Evolutionary conservation across 1,284 basidiomycete species (phyloP), one percentile per base, ranked within the genome.

Genomic region (Phlebopus sp.): DNA sequence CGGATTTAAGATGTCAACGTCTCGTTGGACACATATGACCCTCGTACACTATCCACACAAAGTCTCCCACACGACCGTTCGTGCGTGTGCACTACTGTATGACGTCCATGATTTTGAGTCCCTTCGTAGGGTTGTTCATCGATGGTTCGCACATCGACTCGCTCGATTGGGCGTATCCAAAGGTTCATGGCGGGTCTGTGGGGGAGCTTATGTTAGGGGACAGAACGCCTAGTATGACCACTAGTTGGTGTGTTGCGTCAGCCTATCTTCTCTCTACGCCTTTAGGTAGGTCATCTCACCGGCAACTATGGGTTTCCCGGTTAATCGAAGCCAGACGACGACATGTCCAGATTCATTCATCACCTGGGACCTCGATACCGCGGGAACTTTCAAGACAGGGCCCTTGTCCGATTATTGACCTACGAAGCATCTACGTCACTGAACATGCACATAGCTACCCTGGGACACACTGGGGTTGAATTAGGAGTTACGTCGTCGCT

Each of bases 381-480:
- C 2, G 83, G 80, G 23, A 81, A 79, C 30, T 88, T 90, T 62
- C 88, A 89, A 57, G 80, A 77, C 68, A 81, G 56, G 40, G 59
- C 62, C 3, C 72, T 90, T 21, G 71, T 81, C 50, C 81, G 78
- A 36, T 90, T 90, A 60, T 69, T 91, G 41, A 90, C 86, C 0
- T 91, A 90, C 60, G 84, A 88, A 53, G 84, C 84, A 0, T 79
- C 84, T 3, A 88, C 87, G 0, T 86, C 87, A 0, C 71, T 90
- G 34, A 87, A 84, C 58, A 84, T 90, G 70, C 80, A 81, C 51
- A 66, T 90, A 30, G 39, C 49, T 47, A 32, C 57, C 42, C 37
- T 65, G 23, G 63, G 64, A 3, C 56, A 55, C 2, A 57, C 60
- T 8, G 60, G 30, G 6, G 5, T 25, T n/a, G 18, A 9, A 1